Percentiles rank a stretch among this genome's conserved stretches.
phyloP scores from a whole-genome alignment of 2,329 filamentous ascomycete genomes.

The Diplodia sapinea region DNA sequence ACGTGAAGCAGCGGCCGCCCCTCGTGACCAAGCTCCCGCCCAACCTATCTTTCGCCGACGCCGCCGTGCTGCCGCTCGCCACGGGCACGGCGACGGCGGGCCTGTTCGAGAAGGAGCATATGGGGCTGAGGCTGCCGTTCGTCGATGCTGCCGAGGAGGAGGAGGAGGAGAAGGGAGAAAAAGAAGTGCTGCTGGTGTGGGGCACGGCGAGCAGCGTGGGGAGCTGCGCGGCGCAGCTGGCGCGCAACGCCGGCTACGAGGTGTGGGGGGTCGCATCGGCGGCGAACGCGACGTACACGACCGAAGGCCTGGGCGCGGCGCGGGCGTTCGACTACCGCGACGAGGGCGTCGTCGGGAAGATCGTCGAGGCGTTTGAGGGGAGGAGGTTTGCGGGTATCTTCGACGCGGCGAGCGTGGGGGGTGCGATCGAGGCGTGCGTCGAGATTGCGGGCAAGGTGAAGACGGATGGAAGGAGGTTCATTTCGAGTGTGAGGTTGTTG shows the following conservation, averaged over 20 bases:
- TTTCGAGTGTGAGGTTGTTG: neutral
- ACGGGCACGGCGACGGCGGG: slow-evolving; percentile 53
- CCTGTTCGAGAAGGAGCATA: slow-evolving; percentile 49
- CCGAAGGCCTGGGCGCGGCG: slow-evolving; percentile 40
- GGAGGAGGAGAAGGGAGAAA: neutral
- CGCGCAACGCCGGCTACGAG: slow-evolving; percentile 42
- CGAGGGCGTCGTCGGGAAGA: slow-evolving; percentile 42
- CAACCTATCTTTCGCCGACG: slow-evolving; percentile 46
- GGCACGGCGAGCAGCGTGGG: slow-evolving; percentile 47
- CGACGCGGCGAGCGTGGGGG: slow-evolving; percentile 39
- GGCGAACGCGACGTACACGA: slow-evolving; percentile 42
- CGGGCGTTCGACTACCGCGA: slow-evolving; percentile 44
- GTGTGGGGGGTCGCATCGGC: slow-evolving; percentile 43
- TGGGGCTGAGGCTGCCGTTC: slow-evolving; percentile 49
- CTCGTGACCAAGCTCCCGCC: slow-evolving; percentile 41
- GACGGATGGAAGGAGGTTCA: neutral
- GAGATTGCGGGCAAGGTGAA: neutral
- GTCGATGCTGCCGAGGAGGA: slow-evolving; percentile 31
- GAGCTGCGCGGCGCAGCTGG: slow-evolving; percentile 43
- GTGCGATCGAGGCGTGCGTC: neutral
- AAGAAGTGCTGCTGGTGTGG: slow-evolving; percentile 46
- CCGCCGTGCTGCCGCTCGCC: slow-evolving; percentile 52
- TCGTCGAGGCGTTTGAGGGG: slow-evolving; percentile 44
- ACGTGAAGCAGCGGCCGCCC: slow-evolving; percentile 40
- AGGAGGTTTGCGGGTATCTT: slow-evolving; percentile 49